These are phyloP conservation scores for Quercus agrifolia DNA, from an alignment of 306 rosid genomes.

Conservation along the genomic window DNA sequence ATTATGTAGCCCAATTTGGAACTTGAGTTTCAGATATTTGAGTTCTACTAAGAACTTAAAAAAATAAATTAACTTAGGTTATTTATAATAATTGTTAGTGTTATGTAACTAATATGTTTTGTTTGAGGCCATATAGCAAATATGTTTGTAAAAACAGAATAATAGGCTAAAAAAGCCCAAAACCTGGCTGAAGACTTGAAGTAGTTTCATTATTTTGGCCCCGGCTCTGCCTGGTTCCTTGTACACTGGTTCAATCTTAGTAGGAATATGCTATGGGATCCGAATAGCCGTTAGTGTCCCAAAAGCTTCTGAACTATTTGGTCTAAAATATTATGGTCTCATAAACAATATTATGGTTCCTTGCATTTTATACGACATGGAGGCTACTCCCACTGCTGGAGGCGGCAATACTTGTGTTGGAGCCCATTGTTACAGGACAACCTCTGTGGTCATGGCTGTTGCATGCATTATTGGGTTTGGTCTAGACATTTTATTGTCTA, in stretches of 20 bases:
- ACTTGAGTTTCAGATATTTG: too few relatives aligned
- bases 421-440: constrained; percentile 73
- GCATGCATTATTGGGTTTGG: constrained; percentile 75
- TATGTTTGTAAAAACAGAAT: too few relatives aligned
- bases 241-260: constrained; percentile 64
- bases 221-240: constrained; percentile 78
- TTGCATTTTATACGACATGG: constrained; percentile 75
- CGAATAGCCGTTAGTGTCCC: constrained; percentile 79
- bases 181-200: too few relatives aligned
- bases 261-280: constrained; percentile 81
- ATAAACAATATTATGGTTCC: too few relatives aligned
- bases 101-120: too few relatives aligned
- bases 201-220: constrained; percentile 62
- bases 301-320: constrained; percentile 74
- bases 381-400: constrained; percentile 58
- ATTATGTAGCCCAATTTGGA: too few relatives aligned
- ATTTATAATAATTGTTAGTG: too few relatives aligned
- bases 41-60: too few relatives aligned
- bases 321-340: constrained; percentile 78
- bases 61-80: too few relatives aligned
- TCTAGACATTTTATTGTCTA: constrained; percentile 57
- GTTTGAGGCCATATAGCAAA: too few relatives aligned
- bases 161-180: too few relatives aligned
- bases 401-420: constrained; percentile 94
- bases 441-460: constrained; percentile 64